phyloP scores from a whole-genome alignment of 2,329 filamentous ascomycete genomes.

The Tolypocladium album region DNA sequence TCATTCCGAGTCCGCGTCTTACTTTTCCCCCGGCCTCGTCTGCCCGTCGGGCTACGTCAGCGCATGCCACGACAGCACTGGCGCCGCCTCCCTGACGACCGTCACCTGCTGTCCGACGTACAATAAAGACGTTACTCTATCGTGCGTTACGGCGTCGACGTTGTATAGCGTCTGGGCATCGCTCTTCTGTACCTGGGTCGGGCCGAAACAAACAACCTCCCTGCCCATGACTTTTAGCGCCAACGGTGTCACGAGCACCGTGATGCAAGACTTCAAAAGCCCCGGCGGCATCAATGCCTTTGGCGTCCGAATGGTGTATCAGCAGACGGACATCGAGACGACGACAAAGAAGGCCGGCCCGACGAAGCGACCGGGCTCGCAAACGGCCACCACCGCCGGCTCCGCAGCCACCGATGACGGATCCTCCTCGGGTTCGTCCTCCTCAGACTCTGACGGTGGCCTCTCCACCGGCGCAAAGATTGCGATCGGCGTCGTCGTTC shows the following conservation, averaged over 20 bases:
- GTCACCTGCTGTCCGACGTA: conserved; percentile 23
- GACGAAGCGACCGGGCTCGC: background rate
- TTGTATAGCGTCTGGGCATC: conserved; percentile 12
- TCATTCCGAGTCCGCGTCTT: conserved; percentile 11
- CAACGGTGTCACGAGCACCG: conserved; percentile 11
- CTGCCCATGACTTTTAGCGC: conserved; percentile 15
- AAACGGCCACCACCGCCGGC: background rate
- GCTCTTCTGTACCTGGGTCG: conserved; percentile 22
- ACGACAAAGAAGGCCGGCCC: conserved; percentile 4
- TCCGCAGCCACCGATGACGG: background rate
- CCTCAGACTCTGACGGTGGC: background rate
- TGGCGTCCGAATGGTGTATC: conserved; percentile 23
- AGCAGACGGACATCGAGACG: conserved; percentile 12
- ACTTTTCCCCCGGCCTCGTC: conserved; percentile 19
- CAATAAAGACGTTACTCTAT: conserved; percentile 13
- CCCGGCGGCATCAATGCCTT: conserved; percentile 20
- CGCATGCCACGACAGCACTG: conserved; percentile 15
- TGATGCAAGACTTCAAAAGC: conserved; percentile 8
- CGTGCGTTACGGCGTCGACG: conserved; percentile 14
- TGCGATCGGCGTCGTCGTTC: conserved; percentile 20
- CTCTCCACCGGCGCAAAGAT: conserved; percentile 13
- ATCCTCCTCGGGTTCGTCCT: background rate
- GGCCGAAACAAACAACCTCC: conserved; percentile 10
- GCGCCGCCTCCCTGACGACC: conserved; percentile 16
- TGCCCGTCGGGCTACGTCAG: conserved; percentile 20